These are phyloP conservation scores for Paratinospora sagittata DNA, from an alignment of 164 flowering plant species.

Conservation along the genomic window DNA sequence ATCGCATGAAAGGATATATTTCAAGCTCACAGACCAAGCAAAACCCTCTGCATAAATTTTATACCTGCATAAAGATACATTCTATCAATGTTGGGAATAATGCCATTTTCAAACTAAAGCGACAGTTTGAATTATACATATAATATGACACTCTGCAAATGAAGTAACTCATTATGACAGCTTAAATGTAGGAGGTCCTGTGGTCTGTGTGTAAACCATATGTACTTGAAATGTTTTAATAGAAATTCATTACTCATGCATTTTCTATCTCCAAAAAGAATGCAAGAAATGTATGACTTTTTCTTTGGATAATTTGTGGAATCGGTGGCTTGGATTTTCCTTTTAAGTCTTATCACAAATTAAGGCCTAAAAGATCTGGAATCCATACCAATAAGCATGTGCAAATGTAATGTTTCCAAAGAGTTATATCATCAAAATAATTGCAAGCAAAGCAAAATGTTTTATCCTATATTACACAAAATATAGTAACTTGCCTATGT, in stretches of 20 bases:
- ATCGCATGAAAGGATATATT: conserved; percentile 78
- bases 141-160: neutral
- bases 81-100: neutral
- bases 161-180: neutral
- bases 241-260: too few relatives aligned
- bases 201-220: too few relatives aligned
- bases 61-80: conserved; percentile 40
- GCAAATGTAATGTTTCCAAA: neutral
- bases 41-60: conserved; percentile 88
- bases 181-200: too few relatives aligned
- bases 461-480: neutral
- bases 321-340: too few relatives aligned
- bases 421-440: too few relatives aligned
- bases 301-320: too few relatives aligned
- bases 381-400: neutral
- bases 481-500: conserved; percentile 40
- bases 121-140: neutral
- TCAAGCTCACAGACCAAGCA: conserved; percentile 95
- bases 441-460: neutral
- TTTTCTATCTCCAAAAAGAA: too few relatives aligned
- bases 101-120: neutral
- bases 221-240: too few relatives aligned
- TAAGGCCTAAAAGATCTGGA: too few relatives aligned
- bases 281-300: too few relatives aligned
- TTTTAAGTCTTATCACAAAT: too few relatives aligned